Conservation (phyloP, 345 rosid genomes). For the Rubroshorea leprosula region DNA sequence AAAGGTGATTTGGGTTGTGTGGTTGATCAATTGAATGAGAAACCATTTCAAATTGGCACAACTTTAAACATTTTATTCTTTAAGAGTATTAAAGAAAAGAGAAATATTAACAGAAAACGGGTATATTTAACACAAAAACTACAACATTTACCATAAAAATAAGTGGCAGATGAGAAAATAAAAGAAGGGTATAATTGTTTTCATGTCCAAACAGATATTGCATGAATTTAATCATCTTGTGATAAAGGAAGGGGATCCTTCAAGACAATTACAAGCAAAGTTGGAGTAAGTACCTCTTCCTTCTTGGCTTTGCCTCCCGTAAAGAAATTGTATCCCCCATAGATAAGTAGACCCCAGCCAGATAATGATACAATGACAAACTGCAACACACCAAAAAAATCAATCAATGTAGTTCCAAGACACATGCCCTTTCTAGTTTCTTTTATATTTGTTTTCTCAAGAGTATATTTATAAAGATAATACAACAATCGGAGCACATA, state of each 20-base stretch:
- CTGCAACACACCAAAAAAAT: constrained; percentile 30
- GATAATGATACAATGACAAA: constrained; percentile 61
- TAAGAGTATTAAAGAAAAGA: not conserved
- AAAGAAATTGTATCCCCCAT: constrained; percentile 46
- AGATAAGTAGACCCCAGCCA: constrained; percentile 59
- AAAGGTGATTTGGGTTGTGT: not conserved
- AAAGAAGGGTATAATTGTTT: not conserved
- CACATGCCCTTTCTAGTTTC: not conserved
- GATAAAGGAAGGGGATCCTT: not conserved
- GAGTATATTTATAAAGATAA: not conserved
- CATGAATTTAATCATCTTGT: not conserved
- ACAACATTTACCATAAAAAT: not conserved
- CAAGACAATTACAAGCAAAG: not conserved
- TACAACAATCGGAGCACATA: not conserved
- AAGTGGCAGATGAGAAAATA: not conserved
- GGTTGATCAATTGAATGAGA: not conserved
- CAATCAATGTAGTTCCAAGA: constrained; percentile 2
- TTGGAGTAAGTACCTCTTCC: constrained; percentile 39
- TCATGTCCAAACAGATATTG: not conserved
- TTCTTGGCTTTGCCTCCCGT: constrained; percentile 38
- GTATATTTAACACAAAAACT: not conserved
- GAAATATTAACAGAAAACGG: not conserved
- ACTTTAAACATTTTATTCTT: no score
- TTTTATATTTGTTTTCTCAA: not conserved
- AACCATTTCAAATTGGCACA: not conserved